phyloP scores from a whole-genome alignment of 345 rosid genomes.

The Populus deltoides region DNA sequence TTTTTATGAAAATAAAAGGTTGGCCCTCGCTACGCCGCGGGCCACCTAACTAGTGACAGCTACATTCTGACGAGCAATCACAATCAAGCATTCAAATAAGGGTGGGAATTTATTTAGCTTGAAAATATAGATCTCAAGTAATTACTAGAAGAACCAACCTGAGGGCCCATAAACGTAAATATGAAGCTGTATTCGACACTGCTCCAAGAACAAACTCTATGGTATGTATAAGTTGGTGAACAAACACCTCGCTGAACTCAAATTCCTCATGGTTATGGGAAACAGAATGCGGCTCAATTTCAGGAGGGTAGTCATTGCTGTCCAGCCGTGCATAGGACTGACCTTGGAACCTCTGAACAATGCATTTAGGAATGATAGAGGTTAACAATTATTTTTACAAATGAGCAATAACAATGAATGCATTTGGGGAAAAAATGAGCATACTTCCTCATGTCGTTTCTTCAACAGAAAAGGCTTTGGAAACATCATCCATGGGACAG shows the following conservation, averaged over 20 bases:
- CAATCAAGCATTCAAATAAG: neutral
- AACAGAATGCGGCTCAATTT: constrained; percentile 45
- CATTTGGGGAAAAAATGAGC: constrained; percentile 7
- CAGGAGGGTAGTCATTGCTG: constrained; percentile 65
- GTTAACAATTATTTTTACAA: constrained; percentile 1
- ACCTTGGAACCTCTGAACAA: constrained; percentile 79
- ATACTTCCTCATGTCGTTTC: constrained; percentile 77
- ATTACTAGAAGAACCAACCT: constrained; percentile 45
- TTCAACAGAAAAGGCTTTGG: constrained; percentile 95
- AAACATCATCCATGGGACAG: constrained; percentile 97
- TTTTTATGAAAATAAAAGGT: too few species aligned
- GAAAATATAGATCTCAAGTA: neutral
- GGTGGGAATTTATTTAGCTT: constrained; percentile 4
- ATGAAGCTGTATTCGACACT: constrained; percentile 97
- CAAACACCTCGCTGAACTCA: constrained; percentile 93
- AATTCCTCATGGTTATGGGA: constrained; percentile 82
- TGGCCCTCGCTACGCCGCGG: too few species aligned
- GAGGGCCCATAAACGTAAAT: constrained; percentile 94
- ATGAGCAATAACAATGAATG: neutral
- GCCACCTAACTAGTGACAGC: neutral
- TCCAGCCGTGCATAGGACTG: constrained; percentile 56
- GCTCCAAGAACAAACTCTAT: constrained; percentile 98
- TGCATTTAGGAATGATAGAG: constrained; percentile 1
- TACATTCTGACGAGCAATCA: neutral
- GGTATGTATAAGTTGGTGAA: constrained; percentile 94